Conservation (phyloP, 108 stramenopile genomes). For the Cyclostephanos tholiformis region DNA sequence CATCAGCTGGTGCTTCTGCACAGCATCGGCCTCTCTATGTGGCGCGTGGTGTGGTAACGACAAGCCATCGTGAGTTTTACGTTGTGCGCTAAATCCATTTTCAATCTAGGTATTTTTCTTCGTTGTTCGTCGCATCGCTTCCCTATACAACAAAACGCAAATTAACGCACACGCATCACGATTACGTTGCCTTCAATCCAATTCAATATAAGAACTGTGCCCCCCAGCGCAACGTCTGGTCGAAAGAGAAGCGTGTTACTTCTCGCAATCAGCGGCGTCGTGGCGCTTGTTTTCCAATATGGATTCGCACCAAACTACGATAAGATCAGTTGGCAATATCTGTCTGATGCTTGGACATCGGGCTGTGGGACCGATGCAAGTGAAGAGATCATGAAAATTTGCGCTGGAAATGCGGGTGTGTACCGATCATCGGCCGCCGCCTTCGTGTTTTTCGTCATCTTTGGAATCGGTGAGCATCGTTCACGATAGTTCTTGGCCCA, state of each 20-base stretch:
- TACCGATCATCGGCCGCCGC: constrained; percentile 69
- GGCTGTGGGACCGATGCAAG: constrained; percentile 51
- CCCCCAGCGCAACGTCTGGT: constrained; percentile 76
- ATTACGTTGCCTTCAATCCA: neutral
- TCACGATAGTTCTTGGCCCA: neutral
- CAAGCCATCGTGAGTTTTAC: constrained; percentile 62
- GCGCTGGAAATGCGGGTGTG: constrained; percentile 79
- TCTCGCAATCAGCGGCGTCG: constrained; percentile 57
- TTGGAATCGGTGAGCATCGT: constrained; percentile 50
- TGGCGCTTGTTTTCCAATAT: constrained; percentile 82
- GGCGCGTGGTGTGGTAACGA: constrained; percentile 84
- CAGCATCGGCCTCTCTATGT: constrained; percentile 68
- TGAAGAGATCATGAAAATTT: constrained; percentile 55
- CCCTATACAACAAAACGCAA: neutral
- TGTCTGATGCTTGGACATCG: constrained; percentile 66
- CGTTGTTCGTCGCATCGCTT: neutral
- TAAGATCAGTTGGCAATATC: constrained; percentile 43
- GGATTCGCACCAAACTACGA: constrained; percentile 61
- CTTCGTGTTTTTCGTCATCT: constrained; percentile 69
- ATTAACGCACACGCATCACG: neutral
- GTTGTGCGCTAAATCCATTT: neutral
- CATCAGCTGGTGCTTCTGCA: constrained; percentile 76
- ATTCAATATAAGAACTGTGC: constrained; percentile 25
- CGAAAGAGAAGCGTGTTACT: constrained; percentile 78
- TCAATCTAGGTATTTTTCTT: neutral